phyloP scores from a whole-genome alignment of 2,329 filamentous ascomycete genomes.

The Tolypocladium tundrense region DNA sequence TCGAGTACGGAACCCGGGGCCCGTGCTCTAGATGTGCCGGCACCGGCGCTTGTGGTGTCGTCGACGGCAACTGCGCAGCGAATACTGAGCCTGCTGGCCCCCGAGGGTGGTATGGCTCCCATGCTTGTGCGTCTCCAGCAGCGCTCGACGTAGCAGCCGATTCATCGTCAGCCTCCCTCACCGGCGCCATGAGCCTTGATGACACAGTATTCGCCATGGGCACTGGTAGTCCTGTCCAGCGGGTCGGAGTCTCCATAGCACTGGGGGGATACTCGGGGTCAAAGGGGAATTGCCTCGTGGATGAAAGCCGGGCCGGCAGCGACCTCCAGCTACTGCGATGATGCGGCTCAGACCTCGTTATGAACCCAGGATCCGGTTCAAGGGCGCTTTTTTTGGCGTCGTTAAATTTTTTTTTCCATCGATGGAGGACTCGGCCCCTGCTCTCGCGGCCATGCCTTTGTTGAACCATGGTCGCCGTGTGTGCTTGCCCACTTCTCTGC shows the following conservation, averaged over 20 bases:
- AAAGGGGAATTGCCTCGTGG: slow-evolving; percentile 11
- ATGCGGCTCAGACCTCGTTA: slow-evolving; percentile 2
- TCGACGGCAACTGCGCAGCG: slow-evolving; percentile 5
- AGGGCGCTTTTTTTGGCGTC: slow-evolving; percentile 5
- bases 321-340: slow-evolving; percentile 16
- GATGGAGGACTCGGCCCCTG: slow-evolving; percentile 17
- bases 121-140: not conserved
- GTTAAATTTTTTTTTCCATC: slow-evolving; percentile 17
- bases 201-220: slow-evolving; percentile 21
- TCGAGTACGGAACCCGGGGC: not conserved
- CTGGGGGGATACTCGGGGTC: slow-evolving; percentile 10
- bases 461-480: slow-evolving; percentile 22
- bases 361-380: slow-evolving; percentile 1
- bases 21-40: slow-evolving; percentile 5
- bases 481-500: slow-evolving; percentile 25
- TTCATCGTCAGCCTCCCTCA: slow-evolving; percentile 20
- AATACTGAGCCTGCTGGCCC: not conserved
- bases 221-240: slow-evolving; percentile 31
- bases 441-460: slow-evolving; percentile 21
- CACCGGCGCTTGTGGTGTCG: slow-evolving; percentile 12
- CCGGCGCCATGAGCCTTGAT: slow-evolving; percentile 17
- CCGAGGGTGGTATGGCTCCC: not conserved
- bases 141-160: slow-evolving; percentile 6
- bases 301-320: slow-evolving; percentile 13
- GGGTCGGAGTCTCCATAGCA: slow-evolving; percentile 32